These are phyloP conservation scores for Calocera viscosa DNA, from an alignment of 768 basidiomycete genomes.

Conservation along the genomic window DNA sequence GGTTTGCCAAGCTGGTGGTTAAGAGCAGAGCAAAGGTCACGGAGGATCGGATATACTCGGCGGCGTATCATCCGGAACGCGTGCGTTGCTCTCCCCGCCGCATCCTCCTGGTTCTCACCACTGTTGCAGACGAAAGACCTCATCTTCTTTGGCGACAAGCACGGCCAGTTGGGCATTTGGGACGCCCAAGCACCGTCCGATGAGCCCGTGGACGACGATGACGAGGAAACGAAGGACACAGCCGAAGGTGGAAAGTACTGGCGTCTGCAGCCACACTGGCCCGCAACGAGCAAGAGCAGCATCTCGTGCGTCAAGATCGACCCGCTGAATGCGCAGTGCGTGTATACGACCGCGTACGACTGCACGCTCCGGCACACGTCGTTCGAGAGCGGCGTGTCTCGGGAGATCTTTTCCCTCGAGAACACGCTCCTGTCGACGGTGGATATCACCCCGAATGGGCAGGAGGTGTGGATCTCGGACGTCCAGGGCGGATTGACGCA, in stretches of 20 bases:
- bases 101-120: background rate
- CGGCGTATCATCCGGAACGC: constrained; percentile 67
- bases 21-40: constrained; percentile 72
- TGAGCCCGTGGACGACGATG: constrained; percentile 49
- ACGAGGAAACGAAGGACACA: constrained; percentile 33
- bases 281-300: constrained; percentile 63
- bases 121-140: constrained; percentile 47
- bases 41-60: constrained; percentile 58
- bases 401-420: constrained; percentile 53
- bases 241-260: constrained; percentile 62
- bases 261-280: constrained; percentile 75
- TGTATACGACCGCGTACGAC: constrained; percentile 74
- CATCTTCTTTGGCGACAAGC: constrained; percentile 82
- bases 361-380: constrained; percentile 61
- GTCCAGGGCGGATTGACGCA: constrained; percentile 57
- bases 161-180: constrained; percentile 76
- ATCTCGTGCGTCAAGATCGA: constrained; percentile 69
- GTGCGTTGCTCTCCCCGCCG: constrained; percentile 12
- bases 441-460: constrained; percentile 52
- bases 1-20: constrained; percentile 46
- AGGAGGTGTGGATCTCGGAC: constrained; percentile 81
- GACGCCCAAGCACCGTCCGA: constrained; percentile 61
- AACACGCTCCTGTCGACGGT: constrained; percentile 55
- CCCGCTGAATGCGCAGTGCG: constrained; percentile 61
- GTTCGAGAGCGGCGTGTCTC: constrained; percentile 58